These are phyloP conservation scores for Candida sojae DNA, from an alignment of 1,139 yeast genomes.

Conservation along the genomic window DNA sequence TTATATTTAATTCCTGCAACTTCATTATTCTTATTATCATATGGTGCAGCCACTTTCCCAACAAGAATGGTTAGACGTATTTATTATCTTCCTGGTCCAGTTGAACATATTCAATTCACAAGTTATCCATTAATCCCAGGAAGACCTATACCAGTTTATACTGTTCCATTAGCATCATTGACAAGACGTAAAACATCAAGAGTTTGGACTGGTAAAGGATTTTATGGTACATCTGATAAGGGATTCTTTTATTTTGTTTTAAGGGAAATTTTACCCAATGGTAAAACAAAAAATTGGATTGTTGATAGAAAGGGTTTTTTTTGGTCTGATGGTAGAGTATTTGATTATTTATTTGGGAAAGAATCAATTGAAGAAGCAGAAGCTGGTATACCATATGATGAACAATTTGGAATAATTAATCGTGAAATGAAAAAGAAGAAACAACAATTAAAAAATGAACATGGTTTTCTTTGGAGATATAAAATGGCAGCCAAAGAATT, in stretches of 20 bases:
- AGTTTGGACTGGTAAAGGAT: conserved; percentile 84
- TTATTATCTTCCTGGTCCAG: conserved; percentile 68
- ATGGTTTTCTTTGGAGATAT: conserved; percentile 43
- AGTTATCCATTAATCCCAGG: conserved; percentile 79
- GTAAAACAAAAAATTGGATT: conserved; percentile 61
- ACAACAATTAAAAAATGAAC: conserved; percentile 36
- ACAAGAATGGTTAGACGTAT: conserved; percentile 72
- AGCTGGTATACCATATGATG: conserved; percentile 71
- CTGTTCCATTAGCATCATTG: conserved; percentile 60
- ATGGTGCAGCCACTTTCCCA: conserved; percentile 55
- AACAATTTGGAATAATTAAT: conserved; percentile 45
- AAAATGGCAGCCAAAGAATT: conserved; percentile 40
- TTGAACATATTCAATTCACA: conserved; percentile 60
- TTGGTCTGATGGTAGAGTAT: conserved; percentile 90
- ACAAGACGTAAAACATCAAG: conserved; percentile 62
- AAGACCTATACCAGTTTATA: conserved; percentile 71
- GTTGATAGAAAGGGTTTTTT: conserved; percentile 83
- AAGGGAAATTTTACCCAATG: conserved; percentile 47
- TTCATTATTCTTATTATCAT: conserved; percentile 40
- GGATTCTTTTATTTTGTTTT: conserved; percentile 73
- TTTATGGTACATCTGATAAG: conserved; percentile 80
- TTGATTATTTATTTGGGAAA: conserved; percentile 77
- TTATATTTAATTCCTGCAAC: conserved; percentile 38
- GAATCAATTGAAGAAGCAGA: conserved; percentile 77
- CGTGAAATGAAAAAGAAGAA: conserved; percentile 42